Conservation (phyloP, 495 filamentous ascomycete genomes). For the Penicillium riverlandense region DNA sequence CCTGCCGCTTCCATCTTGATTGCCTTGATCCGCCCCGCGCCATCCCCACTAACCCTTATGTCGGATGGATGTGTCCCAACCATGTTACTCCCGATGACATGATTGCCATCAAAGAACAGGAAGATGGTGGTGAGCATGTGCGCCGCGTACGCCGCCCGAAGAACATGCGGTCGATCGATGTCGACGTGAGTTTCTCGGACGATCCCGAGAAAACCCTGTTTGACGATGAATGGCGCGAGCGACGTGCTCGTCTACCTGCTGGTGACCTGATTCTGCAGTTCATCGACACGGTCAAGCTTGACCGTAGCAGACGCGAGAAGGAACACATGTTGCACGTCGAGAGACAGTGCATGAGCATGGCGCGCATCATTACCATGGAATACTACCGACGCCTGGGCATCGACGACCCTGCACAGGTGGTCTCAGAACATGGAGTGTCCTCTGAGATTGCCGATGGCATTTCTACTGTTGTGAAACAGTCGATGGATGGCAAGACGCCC, state of each 20-base stretch:
- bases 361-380: constrained; percentile 2
- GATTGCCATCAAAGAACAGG: constrained; percentile 32
- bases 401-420: too few relatives aligned
- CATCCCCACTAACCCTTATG: constrained; percentile 56
- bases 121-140: constrained; percentile 37
- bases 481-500: too few relatives aligned
- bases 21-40: constrained; percentile 82
- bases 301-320: background rate
- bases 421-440: too few relatives aligned
- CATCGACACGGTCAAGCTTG: constrained; percentile 9
- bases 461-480: too few relatives aligned
- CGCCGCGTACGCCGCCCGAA: constrained; percentile 49
- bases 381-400: constrained; percentile 1
- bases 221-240: constrained; percentile 14
- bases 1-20: constrained; percentile 79
- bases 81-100: constrained; percentile 62
- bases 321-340: constrained; percentile 1
- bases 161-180: constrained; percentile 5
- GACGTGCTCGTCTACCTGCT: constrained; percentile 5
- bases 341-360: constrained; percentile 3
- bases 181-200: constrained; percentile 5
- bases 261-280: constrained; percentile 17
- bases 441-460: too few relatives aligned
- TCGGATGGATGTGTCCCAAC: constrained; percentile 82
- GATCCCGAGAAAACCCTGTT: constrained; percentile 10